Evolutionary conservation across 1,284 basidiomycete genomes (phyloP).

Genomic region (Marasmius tenuissimus): DNA sequence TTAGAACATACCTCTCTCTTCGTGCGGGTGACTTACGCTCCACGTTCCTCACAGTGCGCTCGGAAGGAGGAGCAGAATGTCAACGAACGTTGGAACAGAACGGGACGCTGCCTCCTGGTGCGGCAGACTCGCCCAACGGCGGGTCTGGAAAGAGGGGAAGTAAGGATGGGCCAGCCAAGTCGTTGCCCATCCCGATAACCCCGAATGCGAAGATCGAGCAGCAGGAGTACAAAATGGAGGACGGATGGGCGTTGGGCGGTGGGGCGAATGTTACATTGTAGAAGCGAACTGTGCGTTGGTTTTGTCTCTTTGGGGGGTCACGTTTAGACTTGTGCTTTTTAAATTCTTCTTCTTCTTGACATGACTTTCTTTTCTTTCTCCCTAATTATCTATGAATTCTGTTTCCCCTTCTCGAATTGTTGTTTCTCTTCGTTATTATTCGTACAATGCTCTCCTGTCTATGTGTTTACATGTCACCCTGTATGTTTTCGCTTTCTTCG

Average conservation of each 20-base stretch:
- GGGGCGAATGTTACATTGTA: neutral
- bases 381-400: no score
- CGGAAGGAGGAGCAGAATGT: conserved; percentile 38
- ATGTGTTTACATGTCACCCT: no score
- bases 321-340: no score
- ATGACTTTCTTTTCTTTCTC: no score
- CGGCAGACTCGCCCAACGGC: neutral
- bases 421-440: no score
- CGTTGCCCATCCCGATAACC: conserved; percentile 12
- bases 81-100: conserved; percentile 25
- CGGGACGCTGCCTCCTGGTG: conserved; percentile 5
- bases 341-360: no score
- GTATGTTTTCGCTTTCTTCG: no score
- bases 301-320: neutral
- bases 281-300: neutral
- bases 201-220: neutral
- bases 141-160: conserved; percentile 4
- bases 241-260: neutral
- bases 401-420: no score
- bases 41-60: conserved; percentile 26
- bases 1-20: no score
- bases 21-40: neutral
- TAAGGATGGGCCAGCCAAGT: conserved; percentile 9
- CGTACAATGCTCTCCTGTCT: no score
- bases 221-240: conserved; percentile 3